Base-by-base conservation (phyloP, 129 eudicot genomes). In the Tagetes patula region DNA sequence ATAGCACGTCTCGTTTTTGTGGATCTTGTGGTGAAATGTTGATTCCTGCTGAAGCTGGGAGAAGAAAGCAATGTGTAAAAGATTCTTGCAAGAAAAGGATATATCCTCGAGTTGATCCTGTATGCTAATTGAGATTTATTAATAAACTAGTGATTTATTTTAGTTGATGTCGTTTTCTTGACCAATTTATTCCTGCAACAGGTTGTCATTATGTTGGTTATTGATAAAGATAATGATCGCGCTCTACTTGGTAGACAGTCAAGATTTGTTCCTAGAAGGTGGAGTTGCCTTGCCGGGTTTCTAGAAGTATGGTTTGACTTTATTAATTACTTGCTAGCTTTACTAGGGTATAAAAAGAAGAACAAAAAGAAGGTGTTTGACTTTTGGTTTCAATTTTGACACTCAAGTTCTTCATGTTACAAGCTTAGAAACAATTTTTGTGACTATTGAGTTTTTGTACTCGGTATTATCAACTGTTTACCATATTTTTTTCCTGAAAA, bases 281-380 rank as follows among this genome's bases (percentile, higher is more conserved):
- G 96, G 96, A 90, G 96, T 75, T 89, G 96, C 58, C 87, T 93
- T 56, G 96, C 98, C 54, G 98, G 96, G 53, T 93, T 89, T 81
- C 84, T 87, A 39, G 95, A 89, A 91, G 98, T 83, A 71, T 69
- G 70, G 65, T 36, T 65, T 65, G 5, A 41, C 33, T 52, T 74
- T 27, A 49, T 13, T 56, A 39, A 53, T 32, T 50, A 50, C 54
- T 55, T 3, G 47, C 27, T 60, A 60, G 65, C 42, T 60, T 34
- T 60, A 60, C 7, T 60, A 33, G 33, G 6, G 65, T 33, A 34
- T 14, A 34, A 60, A 60, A 60, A 42, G 20, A 34, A 59, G 20
- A 34, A 10, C 42, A 4, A 55, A 27, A 55, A 27, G 62, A 55
- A 27, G 62, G 27, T 13, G 61, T 39, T 54, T 67, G 41, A 60